phyloP scores from a whole-genome alignment of 257 asterid genomes.

The Scutellaria baicalensis region DNA sequence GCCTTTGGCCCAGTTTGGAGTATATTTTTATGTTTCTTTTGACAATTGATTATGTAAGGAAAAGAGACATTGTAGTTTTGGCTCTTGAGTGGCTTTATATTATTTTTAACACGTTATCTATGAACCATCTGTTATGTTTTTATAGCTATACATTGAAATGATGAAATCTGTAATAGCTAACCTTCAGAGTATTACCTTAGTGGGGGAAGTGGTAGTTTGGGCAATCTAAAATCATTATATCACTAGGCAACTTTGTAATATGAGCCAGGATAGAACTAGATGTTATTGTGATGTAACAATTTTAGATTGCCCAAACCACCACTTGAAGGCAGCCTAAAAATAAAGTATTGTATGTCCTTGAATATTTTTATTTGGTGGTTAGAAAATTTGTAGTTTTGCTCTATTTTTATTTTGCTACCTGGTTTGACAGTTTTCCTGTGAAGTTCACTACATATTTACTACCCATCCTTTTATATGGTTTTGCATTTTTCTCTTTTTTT shows the following conservation, averaged over 20 bases:
- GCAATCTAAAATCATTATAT: background rate
- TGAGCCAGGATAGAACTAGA: too few species aligned
- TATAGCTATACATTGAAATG: background rate
- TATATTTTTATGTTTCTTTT: background rate
- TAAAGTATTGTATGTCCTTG: too few species aligned
- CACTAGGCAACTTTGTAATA: background rate
- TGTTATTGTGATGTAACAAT: too few species aligned
- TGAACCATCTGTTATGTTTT: background rate
- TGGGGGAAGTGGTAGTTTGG: background rate
- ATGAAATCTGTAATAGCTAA: too few species aligned
- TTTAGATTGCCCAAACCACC: too few species aligned
- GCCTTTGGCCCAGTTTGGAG: background rate
- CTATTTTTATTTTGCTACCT: too few species aligned
- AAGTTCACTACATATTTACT: too few species aligned
- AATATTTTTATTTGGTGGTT: too few species aligned
- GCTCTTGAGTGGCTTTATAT: background rate
- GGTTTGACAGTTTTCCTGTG: too few species aligned
- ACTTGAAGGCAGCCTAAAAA: too few species aligned
- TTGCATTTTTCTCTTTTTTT: background rate
- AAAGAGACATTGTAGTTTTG: background rate
- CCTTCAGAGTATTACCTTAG: background rate
- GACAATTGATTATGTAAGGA: background rate
- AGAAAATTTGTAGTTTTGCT: too few species aligned
- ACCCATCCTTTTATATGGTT: background rate
- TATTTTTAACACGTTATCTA: background rate